A percentile compares a stretch with the other conserved stretches of the same genome.
Evolutionary conservation across 2,329 filamentous ascomycete genomes (phyloP).

Genomic region (Stemphylium beticola): DNA sequence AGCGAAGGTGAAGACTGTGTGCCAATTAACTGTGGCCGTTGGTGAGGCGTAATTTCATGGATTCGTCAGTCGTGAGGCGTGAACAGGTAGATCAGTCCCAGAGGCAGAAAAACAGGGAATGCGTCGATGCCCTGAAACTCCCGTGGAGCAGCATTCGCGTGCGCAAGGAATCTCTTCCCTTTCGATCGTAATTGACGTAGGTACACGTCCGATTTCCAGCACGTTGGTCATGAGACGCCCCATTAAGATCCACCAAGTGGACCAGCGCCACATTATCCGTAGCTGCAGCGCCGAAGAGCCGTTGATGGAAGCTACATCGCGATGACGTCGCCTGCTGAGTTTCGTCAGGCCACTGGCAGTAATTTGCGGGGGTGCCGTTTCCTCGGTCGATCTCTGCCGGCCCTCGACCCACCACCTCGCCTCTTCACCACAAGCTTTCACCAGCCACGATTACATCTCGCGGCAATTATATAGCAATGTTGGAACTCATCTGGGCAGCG

Average conservation of each 20-base stretch:
- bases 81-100: background rate
- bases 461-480: background rate
- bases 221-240: conserved; percentile 10
- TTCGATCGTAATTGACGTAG: conserved; percentile 34
- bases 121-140: conserved; percentile 10
- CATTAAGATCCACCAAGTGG: conserved; percentile 24
- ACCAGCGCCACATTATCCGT: conserved; percentile 18
- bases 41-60: background rate
- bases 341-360: conserved; percentile 22
- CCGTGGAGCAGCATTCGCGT: conserved; percentile 11
- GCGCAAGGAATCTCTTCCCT: conserved; percentile 15
- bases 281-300: conserved; percentile 24
- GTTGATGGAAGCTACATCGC: conserved; percentile 19
- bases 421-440: background rate
- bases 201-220: conserved; percentile 10
- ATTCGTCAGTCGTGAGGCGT: conserved; percentile 4
- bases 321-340: conserved; percentile 30
- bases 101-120: conserved; percentile 20
- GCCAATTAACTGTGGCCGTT: background rate
- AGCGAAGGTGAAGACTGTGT: background rate
- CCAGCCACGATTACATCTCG: background rate
- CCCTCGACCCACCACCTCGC: background rate
- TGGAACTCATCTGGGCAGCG: background rate
- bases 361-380: conserved; percentile 24
- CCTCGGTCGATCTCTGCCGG: conserved; percentile 4